Evolutionary conservation across 164 flowering plant genomes (phyloP).

Genomic region (Akebia trifoliata): DNA sequence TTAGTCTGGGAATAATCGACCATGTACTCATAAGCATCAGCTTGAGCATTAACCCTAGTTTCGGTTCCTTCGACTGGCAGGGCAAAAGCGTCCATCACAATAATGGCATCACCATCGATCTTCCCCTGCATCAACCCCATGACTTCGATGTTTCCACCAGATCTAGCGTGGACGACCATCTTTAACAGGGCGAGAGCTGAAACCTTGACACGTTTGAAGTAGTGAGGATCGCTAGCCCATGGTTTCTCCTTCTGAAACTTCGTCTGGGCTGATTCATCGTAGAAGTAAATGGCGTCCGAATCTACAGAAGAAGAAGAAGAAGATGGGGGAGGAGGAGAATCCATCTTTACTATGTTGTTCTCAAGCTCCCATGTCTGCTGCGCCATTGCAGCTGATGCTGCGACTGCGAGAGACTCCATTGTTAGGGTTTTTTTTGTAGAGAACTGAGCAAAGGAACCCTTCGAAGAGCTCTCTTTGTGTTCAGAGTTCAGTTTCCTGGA

Average conservation of each 20-base stretch:
- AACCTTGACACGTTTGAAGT: conserved; percentile 89
- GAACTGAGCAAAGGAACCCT: too few relatives aligned
- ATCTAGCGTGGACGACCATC: conserved; percentile 99
- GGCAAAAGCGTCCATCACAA: conserved; percentile 98
- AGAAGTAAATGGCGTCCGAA: conserved; percentile 75
- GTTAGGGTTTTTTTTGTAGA: too few relatives aligned
- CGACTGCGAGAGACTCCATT: conserved; percentile 27
- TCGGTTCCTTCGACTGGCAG: conserved; percentile 98
- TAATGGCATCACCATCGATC: conserved; percentile 82
- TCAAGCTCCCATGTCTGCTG: conserved; percentile 92
- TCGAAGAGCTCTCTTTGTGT: too few relatives aligned
- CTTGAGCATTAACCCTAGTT: conserved; percentile 99
- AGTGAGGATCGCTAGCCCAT: conserved; percentile 84
- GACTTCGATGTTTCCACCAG: conserved; percentile 96
- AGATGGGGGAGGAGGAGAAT: conserved; percentile 30
- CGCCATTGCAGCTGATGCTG: conserved; percentile 52
- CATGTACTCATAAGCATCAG: conserved; percentile 99
- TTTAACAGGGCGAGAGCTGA: conserved; percentile 93
- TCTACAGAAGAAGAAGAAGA: conserved; percentile 14
- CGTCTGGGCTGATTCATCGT: conserved; percentile 73
- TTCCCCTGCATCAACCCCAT: conserved; percentile 99
- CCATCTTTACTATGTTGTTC: conserved; percentile 61
- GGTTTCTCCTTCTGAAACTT: conserved; percentile 87
- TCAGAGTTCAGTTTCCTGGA: too few relatives aligned
- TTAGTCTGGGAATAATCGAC: conserved; percentile 92